These are phyloP conservation scores for Tetrahymena elliotti DNA, from an alignment of 73 alveolate genomes.

Conservation along the genomic window DNA sequence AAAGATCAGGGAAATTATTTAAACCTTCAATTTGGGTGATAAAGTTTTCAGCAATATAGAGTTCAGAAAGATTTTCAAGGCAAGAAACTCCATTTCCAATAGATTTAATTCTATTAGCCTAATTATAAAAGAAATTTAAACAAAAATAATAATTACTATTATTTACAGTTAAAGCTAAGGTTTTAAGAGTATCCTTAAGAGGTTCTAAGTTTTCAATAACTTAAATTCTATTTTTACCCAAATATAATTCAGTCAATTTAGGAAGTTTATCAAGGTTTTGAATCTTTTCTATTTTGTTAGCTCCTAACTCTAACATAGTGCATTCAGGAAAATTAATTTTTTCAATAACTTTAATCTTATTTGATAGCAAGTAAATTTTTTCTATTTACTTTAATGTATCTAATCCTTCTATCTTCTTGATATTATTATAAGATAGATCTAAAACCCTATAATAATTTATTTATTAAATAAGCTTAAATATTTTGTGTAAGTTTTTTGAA, in stretches of 20 bases:
- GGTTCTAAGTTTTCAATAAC: conserved; percentile 57
- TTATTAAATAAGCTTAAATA: no score
- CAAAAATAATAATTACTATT: not conserved
- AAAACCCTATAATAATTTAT: conserved; percentile 42
- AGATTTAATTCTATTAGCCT: conserved; percentile 11
- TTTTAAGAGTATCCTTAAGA: conserved; percentile 24
- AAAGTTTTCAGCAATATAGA: conserved; percentile 87
- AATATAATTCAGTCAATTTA: conserved; percentile 64
- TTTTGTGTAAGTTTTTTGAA: no score
- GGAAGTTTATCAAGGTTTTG: conserved; percentile 79
- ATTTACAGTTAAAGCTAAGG: not conserved
- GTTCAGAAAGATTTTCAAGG: conserved; percentile 55
- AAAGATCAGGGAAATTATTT: conserved; percentile 56
- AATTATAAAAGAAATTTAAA: not conserved
- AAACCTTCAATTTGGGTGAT: conserved; percentile 72
- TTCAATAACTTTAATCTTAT: conserved; percentile 76
- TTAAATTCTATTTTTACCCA: conserved; percentile 84
- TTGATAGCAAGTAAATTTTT: conserved; percentile 79
- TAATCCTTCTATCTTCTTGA: conserved; percentile 63
- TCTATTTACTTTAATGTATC: conserved; percentile 64
- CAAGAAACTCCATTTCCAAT: not conserved
- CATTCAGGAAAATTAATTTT: conserved; percentile 70
- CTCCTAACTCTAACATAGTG: conserved; percentile 89
- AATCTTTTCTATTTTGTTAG: conserved; percentile 73
- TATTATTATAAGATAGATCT: conserved; percentile 86